Base-by-base conservation (phyloP, 106 monocot species). In the Alisma plantagoaquatica region DNA sequence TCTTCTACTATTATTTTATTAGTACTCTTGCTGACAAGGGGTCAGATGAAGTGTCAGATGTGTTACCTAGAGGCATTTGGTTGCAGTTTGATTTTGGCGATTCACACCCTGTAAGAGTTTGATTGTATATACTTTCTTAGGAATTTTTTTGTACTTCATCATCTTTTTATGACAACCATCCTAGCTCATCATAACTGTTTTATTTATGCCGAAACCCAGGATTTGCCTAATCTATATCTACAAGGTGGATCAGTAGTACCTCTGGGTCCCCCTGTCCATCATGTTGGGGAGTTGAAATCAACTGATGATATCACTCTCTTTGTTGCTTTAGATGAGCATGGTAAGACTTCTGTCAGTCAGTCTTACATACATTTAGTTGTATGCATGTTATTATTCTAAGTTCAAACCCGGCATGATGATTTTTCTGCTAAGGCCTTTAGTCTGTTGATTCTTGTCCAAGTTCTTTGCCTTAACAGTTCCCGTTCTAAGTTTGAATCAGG, bases 231-330 rank as follows among this genome's bases (percentile, higher is more conserved):
- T 53, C 44, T 96, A 52, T 96, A 76, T 72, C 45, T 96, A 59
- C 70, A 74, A 84, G 96, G 96, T 62, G 96, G 96, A 27, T 71
- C 87, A 65, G 89, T 96, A 61, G 61, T 96, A 61, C 96, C 96
- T 38, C 67, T 84, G 26, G 96, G 88, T 8, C 84, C 48, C 51
- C 68, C 88, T 45, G 23, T 81, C 59, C 80, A 96, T 38, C 81
- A 96, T 74, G 73, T 96, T 69, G 73, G 78, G 55, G 88, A 96
- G 73, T 66, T 75, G 60, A 84, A 73, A 30, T 58, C 24, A 42
- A 61, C 65, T 0, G 89, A 96, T 69, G 75, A 84, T 7, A 64
- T 96, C 29, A 71, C 73, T 43, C 78, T 96, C 20, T 51, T 84
- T 54, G 49, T 96, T 59, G 81, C 88, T 54, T 80, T 96, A 48